Conservation (phyloP, 148 eudicot genomes). For the Chenopodium berlandieri region DNA sequence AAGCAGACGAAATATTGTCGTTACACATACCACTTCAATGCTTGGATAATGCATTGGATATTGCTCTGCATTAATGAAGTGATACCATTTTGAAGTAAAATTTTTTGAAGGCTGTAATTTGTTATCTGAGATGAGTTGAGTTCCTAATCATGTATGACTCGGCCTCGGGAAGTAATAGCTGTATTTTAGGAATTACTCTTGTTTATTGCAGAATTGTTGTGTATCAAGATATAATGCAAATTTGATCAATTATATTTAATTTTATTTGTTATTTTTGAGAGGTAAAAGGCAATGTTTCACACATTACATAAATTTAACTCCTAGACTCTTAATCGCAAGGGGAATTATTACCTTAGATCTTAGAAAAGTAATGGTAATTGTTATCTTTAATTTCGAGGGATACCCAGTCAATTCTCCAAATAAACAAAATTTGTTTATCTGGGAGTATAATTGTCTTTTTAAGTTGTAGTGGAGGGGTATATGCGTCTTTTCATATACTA, state of each 20-base stretch:
- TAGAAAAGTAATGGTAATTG: too few relatives aligned
- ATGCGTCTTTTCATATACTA: too few relatives aligned
- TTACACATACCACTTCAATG: constrained; percentile 47
- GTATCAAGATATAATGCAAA: constrained; percentile 12
- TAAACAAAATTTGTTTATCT: too few relatives aligned
- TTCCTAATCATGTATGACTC: not conserved
- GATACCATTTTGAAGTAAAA: constrained; percentile 5
- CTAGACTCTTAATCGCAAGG: too few relatives aligned
- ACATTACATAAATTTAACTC: too few relatives aligned
- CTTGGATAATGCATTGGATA: constrained; percentile 14
- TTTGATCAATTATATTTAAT: not conserved
- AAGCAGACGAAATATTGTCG: constrained; percentile 47
- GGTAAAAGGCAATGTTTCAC: not conserved
- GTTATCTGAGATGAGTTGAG: not conserved
- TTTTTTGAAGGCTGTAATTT: not conserved
- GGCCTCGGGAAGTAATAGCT: not conserved
- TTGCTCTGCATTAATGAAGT: not conserved
- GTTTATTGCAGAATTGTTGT: constrained; percentile 27
- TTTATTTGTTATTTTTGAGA: not conserved
- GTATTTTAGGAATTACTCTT: constrained; percentile 4
- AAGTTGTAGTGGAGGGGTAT: too few relatives aligned
- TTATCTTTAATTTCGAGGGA: too few relatives aligned
- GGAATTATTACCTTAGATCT: too few relatives aligned
- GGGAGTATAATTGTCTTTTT: too few relatives aligned
- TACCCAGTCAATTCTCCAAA: too few relatives aligned